Evolutionary conservation across 2,329 filamentous ascomycete species (phyloP).

Genomic region (Alternaria alternata): DNA sequence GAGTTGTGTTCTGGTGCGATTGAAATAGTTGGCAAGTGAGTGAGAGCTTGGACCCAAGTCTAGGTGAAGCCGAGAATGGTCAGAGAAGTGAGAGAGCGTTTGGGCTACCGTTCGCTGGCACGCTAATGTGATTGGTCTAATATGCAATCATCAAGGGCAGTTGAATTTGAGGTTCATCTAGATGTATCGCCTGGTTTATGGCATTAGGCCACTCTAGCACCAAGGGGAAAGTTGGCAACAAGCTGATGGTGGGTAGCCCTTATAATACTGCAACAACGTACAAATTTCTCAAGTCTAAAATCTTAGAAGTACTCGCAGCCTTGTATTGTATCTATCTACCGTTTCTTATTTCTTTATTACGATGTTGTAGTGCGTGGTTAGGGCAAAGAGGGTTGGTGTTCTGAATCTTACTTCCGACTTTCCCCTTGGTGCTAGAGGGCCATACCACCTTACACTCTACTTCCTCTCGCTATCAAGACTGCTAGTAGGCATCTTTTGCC

Average conservation of each 20-base stretch:
- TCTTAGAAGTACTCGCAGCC: too few relatives aligned
- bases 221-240: too few relatives aligned
- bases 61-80: not conserved
- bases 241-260: too few relatives aligned
- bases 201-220: not conserved
- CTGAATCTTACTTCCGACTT: too few relatives aligned
- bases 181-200: not conserved
- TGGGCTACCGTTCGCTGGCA: not conserved
- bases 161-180: not conserved
- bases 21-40: not conserved
- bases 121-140: not conserved
- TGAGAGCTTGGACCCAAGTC: not conserved
- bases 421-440: too few relatives aligned
- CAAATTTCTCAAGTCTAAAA: too few relatives aligned
- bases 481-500: not conserved
- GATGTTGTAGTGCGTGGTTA: too few relatives aligned
- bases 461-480: not conserved
- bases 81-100: not conserved
- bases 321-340: too few relatives aligned
- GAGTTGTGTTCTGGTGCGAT: not conserved
- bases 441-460: not conserved
- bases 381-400: too few relatives aligned
- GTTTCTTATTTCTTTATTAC: too few relatives aligned
- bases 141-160: not conserved
- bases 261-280: too few relatives aligned